Base-by-base conservation (phyloP, 352 stramenopile genomes). In the Phytophthora lateralis region DNA sequence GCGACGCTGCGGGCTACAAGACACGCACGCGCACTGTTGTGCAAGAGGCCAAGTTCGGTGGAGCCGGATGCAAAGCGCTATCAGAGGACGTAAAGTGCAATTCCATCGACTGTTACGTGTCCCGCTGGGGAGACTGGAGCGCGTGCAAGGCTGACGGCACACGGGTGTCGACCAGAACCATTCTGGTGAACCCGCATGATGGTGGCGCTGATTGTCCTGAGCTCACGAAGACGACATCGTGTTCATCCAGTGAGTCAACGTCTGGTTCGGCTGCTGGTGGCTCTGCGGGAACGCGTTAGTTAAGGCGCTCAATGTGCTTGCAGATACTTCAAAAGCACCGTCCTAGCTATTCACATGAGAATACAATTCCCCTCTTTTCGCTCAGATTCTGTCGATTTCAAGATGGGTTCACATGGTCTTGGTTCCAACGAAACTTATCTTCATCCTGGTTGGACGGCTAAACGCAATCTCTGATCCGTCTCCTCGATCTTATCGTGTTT, bases 141-240 rank as follows among this genome's bases (percentile, higher is more conserved):
- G 34, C 47, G 20, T 63, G 63, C 21, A 47, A 69, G 11, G 21
- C 29, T 0, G 69, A 70, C 7, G 72, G 65, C 1, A 76, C 62
- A 4, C 69, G 73, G 0, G 50, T 63, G 15, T 71, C 73, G 6
- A 82, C 49, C 2, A 76, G 80, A 6, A 71, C 60, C 1, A 46
- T 87, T 8, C 68, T 72, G 11, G 66, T 76, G 2, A 60, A 65
- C 9, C 49, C 74, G 3, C 51, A 66, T 15, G 78, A 82, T 17
- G 69, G 71, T 35, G 80, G 80, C 6, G 54, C 58, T 0, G 60
- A 57, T 15, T 90, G 80, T 17, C 80, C 76, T 0, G 52, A 63
- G 15, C 64, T 87, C 7, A 41, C 53, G 39, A 55, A 43, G 12
- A 49, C 52, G 49, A 24, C 39, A 14, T 17, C 50, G 3, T 66